phyloP scores from a whole-genome alignment of 441 rosid species.

The Corymbia calophylla region DNA sequence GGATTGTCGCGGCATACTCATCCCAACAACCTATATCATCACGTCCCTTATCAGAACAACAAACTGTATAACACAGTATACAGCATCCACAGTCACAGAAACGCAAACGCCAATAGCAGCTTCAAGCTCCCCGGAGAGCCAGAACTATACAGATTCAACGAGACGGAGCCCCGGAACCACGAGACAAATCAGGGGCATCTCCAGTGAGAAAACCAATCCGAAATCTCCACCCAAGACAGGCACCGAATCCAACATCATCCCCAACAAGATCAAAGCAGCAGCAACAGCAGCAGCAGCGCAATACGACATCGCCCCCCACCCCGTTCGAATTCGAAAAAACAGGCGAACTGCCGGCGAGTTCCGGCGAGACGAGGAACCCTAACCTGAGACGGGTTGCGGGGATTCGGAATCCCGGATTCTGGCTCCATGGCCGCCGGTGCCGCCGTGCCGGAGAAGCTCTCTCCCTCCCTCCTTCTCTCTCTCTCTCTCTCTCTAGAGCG shows the following conservation, averaged over 20 bases:
- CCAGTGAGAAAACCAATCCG: background rate
- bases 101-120: background rate
- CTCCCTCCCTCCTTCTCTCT: background rate
- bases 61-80: background rate
- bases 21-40: background rate
- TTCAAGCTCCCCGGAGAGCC: background rate
- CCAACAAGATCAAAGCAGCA: background rate
- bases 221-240: background rate
- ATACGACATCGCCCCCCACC: background rate
- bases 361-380: background rate
- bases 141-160: background rate
- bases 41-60: background rate
- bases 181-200: background rate
- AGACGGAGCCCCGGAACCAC: background rate
- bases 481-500: background rate
- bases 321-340: background rate
- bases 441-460: background rate
- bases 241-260: background rate
- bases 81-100: background rate
- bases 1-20: background rate
- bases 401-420: slow-evolving; percentile 35
- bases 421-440: slow-evolving; percentile 26
- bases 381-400: slow-evolving; percentile 42
- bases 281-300: background rate
- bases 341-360: background rate